phyloP scores from a whole-genome alignment of 1,284 basidiomycete species.

The Erythrobasidium hasegawianum region DNA sequence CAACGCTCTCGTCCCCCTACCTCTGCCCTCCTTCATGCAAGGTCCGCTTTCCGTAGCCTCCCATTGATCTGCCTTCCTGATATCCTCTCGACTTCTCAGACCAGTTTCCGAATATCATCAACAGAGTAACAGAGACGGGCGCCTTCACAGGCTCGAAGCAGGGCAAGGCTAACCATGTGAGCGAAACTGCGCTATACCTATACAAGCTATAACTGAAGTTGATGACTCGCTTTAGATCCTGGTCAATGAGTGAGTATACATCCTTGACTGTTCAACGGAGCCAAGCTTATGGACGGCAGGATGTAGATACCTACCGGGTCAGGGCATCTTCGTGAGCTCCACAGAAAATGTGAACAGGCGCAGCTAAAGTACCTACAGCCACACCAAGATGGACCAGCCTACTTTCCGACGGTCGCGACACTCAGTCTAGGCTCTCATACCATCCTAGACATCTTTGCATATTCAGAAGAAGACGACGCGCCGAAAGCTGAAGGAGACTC shows the following conservation, averaged over 20 bases:
- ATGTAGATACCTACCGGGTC: conserved; percentile 66
- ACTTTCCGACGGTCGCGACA: conserved; percentile 82
- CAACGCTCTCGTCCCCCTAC: conserved; percentile 60
- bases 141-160: conserved; percentile 63
- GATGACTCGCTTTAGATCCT: conserved; percentile 12
- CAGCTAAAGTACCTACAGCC: conserved; percentile 56
- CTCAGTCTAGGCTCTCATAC: conserved; percentile 79
- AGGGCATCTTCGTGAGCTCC: conserved; percentile 77
- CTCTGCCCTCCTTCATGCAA: conserved; percentile 63
- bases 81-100: not conserved
- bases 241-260: conserved; percentile 14
- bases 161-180: conserved; percentile 72
- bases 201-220: conserved; percentile 8
- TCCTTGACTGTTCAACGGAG: conserved; percentile 27
- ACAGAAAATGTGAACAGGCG: conserved; percentile 10
- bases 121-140: conserved; percentile 60
- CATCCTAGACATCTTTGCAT: conserved; percentile 71
- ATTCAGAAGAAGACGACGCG: not conserved
- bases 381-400: conserved; percentile 86
- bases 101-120: conserved; percentile 64
- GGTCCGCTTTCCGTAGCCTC: conserved; percentile 54
- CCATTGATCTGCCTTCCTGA: not conserved
- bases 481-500: not conserved
- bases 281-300: conserved; percentile 50
- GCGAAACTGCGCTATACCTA: conserved; percentile 67